Conservation (phyloP, 2,329 filamentous ascomycete genomes). For the Trichoderma semiorbis region DNA sequence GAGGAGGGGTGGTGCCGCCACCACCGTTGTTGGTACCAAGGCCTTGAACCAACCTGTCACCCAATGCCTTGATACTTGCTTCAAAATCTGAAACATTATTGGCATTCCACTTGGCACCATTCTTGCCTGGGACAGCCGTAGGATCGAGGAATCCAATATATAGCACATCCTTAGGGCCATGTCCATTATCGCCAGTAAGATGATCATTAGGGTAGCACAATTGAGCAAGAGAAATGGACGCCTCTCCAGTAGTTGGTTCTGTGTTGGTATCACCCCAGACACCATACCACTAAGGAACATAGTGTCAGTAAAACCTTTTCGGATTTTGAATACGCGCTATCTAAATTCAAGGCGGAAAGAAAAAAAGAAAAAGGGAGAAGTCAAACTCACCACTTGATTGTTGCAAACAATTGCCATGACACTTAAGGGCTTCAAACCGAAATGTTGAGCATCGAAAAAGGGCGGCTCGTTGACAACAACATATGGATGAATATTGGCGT, state of each 20-base stretch:
- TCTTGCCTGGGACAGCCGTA: slow-evolving; percentile 48
- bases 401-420: slow-evolving; percentile 17
- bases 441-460: neutral
- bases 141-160: slow-evolving; percentile 53
- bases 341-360: neutral
- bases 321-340: neutral
- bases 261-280: slow-evolving; percentile 56
- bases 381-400: slow-evolving; percentile 14
- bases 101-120: slow-evolving; percentile 49
- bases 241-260: slow-evolving; percentile 45
- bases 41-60: slow-evolving; percentile 43
- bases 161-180: slow-evolving; percentile 51
- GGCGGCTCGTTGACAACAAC: slow-evolving; percentile 43
- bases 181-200: slow-evolving; percentile 50
- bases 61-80: slow-evolving; percentile 43
- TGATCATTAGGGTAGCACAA: slow-evolving; percentile 45
- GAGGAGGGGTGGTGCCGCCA: neutral
- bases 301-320: neutral
- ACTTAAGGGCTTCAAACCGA: slow-evolving; percentile 4
- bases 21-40: slow-evolving; percentile 4
- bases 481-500: slow-evolving; percentile 44
- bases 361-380: neutral
- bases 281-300: slow-evolving; percentile 38
- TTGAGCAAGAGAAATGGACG: slow-evolving; percentile 48
- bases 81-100: slow-evolving; percentile 43